These are phyloP conservation scores for Pseudogymnoascus sp. DNA, from an alignment of 2,329 filamentous ascomycete species.

Conservation along the genomic window DNA sequence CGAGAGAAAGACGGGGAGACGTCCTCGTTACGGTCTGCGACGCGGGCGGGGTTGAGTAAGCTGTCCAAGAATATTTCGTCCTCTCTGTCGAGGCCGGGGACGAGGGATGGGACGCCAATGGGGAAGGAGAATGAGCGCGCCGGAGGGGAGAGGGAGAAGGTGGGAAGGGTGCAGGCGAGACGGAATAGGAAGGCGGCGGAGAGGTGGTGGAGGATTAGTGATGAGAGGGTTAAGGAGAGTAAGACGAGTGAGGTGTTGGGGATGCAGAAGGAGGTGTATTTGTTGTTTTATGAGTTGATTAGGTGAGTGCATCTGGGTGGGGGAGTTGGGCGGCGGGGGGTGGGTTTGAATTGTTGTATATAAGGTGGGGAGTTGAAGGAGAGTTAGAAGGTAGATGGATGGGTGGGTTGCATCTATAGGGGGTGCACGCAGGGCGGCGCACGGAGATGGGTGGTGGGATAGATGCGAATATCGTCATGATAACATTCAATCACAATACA, in stretches of 20 bases:
- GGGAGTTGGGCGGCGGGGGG: neutral
- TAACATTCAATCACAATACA: neutral
- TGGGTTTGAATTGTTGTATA: neutral
- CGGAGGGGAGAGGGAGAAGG: slow-evolving; percentile 26
- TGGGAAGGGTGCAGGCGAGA: slow-evolving; percentile 28
- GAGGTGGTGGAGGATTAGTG: slow-evolving; percentile 96
- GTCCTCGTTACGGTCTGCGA: neutral
- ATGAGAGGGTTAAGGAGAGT: slow-evolving; percentile 91
- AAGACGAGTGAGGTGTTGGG: slow-evolving; percentile 84
- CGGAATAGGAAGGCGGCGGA: slow-evolving; percentile 57
- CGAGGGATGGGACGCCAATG: neutral
- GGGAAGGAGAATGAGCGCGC: slow-evolving; percentile 3
- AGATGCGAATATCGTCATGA: neutral
- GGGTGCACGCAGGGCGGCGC: neutral
- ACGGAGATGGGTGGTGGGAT: neutral
- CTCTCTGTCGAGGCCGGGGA: neutral
- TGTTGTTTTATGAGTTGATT: slow-evolving; percentile 87
- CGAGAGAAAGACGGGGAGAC: neutral
- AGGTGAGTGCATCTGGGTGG: neutral
- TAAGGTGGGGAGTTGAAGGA: neutral
- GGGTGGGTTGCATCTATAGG: neutral
- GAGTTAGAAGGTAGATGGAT: neutral
- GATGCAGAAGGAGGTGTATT: slow-evolving; percentile 93
- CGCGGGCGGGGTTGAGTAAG: neutral
- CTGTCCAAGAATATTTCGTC: neutral